A percentile compares a stretch with the other conserved stretches of the same genome.
phyloP scores from a whole-genome alignment of 2,329 filamentous ascomycete species.

The Aspergillus chevalieri region DNA sequence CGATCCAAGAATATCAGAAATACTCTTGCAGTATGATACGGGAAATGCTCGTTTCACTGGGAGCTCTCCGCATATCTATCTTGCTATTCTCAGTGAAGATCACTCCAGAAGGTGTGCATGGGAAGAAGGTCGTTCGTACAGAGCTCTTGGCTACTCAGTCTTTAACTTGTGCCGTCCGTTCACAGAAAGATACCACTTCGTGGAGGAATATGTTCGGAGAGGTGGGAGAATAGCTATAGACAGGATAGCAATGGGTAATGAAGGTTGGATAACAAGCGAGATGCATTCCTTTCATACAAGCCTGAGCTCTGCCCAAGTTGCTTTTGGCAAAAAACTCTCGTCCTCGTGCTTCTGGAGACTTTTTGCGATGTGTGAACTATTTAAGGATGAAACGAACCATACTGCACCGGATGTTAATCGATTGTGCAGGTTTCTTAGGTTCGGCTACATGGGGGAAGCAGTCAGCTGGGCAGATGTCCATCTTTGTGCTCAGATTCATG shows the following conservation, averaged over 20 bases:
- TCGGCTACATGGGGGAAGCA: constrained; percentile 25
- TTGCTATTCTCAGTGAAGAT: constrained; percentile 58
- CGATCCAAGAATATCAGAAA: constrained; percentile 48
- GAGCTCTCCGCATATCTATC: constrained; percentile 48
- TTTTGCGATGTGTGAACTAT: constrained; percentile 30
- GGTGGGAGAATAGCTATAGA: constrained; percentile 30
- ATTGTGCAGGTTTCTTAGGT: constrained; percentile 23
- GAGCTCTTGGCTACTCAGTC: constrained; percentile 52
- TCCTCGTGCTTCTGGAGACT: constrained; percentile 25
- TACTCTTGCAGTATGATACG: constrained; percentile 40
- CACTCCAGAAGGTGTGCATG: constrained; percentile 52
- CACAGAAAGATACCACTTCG: constrained; percentile 10
- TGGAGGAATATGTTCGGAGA: constrained; percentile 33
- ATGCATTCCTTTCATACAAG: constrained; percentile 15
- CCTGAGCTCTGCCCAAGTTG: constrained; percentile 14
- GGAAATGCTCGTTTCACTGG: constrained; percentile 12
- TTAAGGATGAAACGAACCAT: constrained; percentile 9
- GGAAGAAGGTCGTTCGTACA: constrained; percentile 47
- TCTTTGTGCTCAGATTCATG: constrained; percentile 55
- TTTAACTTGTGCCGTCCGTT: constrained; percentile 35
- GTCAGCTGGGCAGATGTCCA: constrained; percentile 57
- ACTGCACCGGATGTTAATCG: constrained; percentile 9
- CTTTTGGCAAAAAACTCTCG: constrained; percentile 6
- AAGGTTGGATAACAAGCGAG: constrained; percentile 13
- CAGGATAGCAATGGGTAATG: constrained; percentile 17